A percentile compares a stretch with the other conserved stretches of the same genome.
These are phyloP conservation scores for Hirschfeldia incana DNA, from an alignment of 345 rosid genomes.

Conservation along the genomic window DNA sequence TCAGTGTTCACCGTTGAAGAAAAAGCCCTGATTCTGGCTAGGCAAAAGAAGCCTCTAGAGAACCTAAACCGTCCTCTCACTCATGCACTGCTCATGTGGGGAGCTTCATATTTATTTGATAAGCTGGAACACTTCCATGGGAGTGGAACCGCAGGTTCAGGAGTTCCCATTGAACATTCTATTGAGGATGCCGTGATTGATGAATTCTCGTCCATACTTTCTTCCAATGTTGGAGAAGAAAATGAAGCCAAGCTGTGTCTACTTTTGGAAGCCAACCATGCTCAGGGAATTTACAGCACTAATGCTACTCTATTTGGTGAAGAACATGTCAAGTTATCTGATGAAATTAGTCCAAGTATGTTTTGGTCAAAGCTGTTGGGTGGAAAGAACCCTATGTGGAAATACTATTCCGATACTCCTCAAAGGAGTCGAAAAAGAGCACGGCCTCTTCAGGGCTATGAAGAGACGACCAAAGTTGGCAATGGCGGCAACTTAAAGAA, in stretches of 20 bases:
- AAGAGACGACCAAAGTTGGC: constrained; percentile 36
- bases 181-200: constrained; percentile 45
- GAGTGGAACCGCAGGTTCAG: constrained; percentile 32
- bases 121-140: constrained; percentile 67
- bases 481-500: constrained; percentile 50
- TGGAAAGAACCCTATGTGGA: constrained; percentile 74
- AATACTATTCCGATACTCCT: constrained; percentile 50
- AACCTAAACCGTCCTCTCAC: constrained; percentile 43
- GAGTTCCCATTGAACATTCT: constrained; percentile 39
- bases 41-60: constrained; percentile 56
- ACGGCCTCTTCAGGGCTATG: constrained; percentile 39
- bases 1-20: constrained; percentile 77
- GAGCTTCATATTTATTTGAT: constrained; percentile 62
- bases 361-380: constrained; percentile 74
- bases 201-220: constrained; percentile 57
- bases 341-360: constrained; percentile 56
- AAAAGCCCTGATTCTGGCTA: constrained; percentile 66
- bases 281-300: constrained; percentile 51
- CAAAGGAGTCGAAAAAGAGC: constrained; percentile 74
- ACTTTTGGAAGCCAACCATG: constrained; percentile 61
- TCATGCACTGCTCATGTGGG: constrained; percentile 84
- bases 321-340: constrained; percentile 44
- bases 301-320: constrained; percentile 62
- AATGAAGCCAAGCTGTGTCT: constrained; percentile 40
- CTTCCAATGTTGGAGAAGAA: constrained; percentile 44